These are phyloP conservation scores for Phaeophleospora eucalypticola DNA, from an alignment of 2,329 filamentous ascomycete genomes.

Conservation along the genomic window DNA sequence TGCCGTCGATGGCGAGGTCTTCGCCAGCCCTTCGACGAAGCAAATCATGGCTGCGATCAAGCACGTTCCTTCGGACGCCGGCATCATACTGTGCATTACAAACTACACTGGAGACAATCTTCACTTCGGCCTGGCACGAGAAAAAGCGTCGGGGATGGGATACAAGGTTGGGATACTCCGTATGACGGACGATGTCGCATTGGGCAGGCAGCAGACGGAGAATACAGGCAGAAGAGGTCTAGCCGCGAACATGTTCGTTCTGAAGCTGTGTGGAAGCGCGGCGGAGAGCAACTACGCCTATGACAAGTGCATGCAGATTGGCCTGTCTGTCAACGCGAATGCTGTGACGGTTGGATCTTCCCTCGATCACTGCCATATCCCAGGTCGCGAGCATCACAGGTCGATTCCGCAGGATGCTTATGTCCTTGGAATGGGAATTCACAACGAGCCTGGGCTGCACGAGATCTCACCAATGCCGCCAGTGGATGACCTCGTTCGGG, in stretches of 20 bases:
- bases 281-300: slow-evolving; percentile 43
- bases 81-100: slow-evolving; percentile 47
- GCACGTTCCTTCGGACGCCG: slow-evolving; percentile 43
- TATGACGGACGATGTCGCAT: slow-evolving; percentile 47
- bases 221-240: slow-evolving; percentile 49
- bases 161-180: slow-evolving; percentile 46
- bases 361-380: slow-evolving; percentile 52
- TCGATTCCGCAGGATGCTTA: slow-evolving; percentile 32
- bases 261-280: slow-evolving; percentile 47
- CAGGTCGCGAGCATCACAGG: slow-evolving; percentile 49
- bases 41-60: slow-evolving; percentile 48
- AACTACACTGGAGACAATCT: slow-evolving; percentile 50
- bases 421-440: slow-evolving; percentile 48
- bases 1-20: slow-evolving; percentile 47
- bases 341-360: slow-evolving; percentile 50
- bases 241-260: slow-evolving; percentile 47
- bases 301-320: slow-evolving; percentile 44
- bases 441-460: slow-evolving; percentile 49
- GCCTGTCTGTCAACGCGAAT: slow-evolving; percentile 41
- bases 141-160: slow-evolving; percentile 44
- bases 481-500: slow-evolving; percentile 45
- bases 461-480: slow-evolving; percentile 47
- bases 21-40: slow-evolving; percentile 46
- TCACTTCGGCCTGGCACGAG: slow-evolving; percentile 47
- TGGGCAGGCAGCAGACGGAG: slow-evolving; percentile 47